Evolutionary conservation across 2,329 filamentous ascomycete genomes (phyloP).

Genomic region (Tympanopsis confertula): DNA sequence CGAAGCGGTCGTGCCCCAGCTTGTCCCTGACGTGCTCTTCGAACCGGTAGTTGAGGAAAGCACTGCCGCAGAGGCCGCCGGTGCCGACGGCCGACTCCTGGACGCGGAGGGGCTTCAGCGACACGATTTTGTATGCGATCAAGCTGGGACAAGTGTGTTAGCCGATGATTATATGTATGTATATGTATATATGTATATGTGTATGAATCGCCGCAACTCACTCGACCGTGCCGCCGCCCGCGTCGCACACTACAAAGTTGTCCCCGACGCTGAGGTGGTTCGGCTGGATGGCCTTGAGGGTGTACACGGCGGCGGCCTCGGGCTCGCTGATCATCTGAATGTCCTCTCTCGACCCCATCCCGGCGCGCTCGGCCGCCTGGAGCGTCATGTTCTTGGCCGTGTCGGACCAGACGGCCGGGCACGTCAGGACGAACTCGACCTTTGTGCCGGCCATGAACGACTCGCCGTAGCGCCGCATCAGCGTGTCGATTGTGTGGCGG

Average conservation of each 20-base stretch:
- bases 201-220: neutral
- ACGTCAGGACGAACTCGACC: conserved; percentile 70
- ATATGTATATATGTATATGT: conserved; percentile 1
- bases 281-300: conserved; percentile 67
- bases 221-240: conserved; percentile 51
- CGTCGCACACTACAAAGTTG: conserved; percentile 52
- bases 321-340: conserved; percentile 74
- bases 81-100: conserved; percentile 73
- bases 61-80: conserved; percentile 66
- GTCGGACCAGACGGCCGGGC: conserved; percentile 76
- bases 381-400: conserved; percentile 75
- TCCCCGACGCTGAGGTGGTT: conserved; percentile 61
- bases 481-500: conserved; percentile 66
- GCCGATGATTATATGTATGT: conserved; percentile 7
- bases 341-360: conserved; percentile 60
- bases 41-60: conserved; percentile 71
- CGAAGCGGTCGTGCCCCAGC: conserved; percentile 55
- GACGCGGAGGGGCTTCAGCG: conserved; percentile 57
- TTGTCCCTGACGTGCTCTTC: conserved; percentile 63
- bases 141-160: conserved; percentile 27
- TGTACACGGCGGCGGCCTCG: conserved; percentile 70
- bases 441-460: conserved; percentile 67
- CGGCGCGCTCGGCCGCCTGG: conserved; percentile 65
- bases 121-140: conserved; percentile 73
- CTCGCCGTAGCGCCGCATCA: conserved; percentile 64